These are phyloP conservation scores for Colletotrichum nymphaeae DNA, from an alignment of 2,329 filamentous ascomycete genomes.

Conservation along the genomic window DNA sequence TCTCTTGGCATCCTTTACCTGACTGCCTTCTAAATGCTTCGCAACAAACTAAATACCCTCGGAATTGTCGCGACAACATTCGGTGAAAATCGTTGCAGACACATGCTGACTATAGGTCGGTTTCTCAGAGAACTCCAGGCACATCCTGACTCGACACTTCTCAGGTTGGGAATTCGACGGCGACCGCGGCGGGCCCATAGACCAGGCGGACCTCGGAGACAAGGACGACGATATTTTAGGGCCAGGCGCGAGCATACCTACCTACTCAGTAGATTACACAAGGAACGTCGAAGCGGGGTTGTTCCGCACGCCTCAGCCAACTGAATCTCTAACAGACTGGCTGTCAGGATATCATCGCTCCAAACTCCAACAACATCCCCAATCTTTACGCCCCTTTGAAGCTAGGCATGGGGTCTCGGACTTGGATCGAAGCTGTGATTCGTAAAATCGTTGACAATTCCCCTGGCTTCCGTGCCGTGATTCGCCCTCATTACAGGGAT, in stretches of 20 bases:
- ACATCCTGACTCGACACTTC: neutral
- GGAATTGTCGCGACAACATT: neutral
- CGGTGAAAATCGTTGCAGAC: neutral
- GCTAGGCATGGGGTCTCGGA: neutral
- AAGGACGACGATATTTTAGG: neutral
- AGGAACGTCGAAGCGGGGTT: constrained; percentile 9
- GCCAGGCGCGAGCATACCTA: neutral
- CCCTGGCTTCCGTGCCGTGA: constrained; percentile 5
- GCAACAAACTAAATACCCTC: neutral
- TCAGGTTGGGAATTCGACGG: neutral
- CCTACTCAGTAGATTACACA: neutral
- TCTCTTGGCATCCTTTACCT: neutral
- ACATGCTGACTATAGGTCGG: neutral
- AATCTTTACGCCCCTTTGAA: neutral
- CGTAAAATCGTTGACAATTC: constrained; percentile 2
- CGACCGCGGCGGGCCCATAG: neutral
- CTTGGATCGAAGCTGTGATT: constrained; percentile 19
- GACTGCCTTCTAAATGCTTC: neutral
- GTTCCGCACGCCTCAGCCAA: neutral
- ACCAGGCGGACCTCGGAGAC: constrained; percentile 5
- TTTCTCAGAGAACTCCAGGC: neutral
- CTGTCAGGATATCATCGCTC: constrained; percentile 1
- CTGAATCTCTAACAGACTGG: constrained; percentile 20
- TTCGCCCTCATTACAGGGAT: neutral
- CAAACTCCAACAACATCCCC: constrained; percentile 4